phyloP scores from a whole-genome alignment of 2,329 filamentous ascomycete species.

The Colletotrichum camelliae region DNA sequence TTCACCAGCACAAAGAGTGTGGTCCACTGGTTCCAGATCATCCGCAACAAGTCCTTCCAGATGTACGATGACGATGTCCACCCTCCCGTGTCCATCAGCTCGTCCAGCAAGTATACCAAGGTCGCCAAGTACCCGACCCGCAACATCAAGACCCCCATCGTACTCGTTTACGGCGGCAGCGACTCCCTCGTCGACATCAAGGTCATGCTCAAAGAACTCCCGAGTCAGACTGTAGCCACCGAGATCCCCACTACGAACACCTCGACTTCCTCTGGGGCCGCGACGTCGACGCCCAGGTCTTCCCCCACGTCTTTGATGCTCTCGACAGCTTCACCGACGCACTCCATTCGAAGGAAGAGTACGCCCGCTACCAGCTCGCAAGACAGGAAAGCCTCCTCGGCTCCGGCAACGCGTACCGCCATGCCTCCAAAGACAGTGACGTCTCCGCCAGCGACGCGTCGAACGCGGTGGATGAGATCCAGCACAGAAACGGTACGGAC shows the following conservation, averaged over 20 bases:
- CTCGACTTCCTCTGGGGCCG: constrained; percentile 95
- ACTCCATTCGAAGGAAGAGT: constrained; percentile 65
- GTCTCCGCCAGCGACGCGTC: constrained; percentile 24
- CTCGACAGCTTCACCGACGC: constrained; percentile 73
- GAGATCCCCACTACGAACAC: constrained; percentile 93
- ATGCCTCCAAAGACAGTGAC: constrained; percentile 32
- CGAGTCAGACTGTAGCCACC: constrained; percentile 81
- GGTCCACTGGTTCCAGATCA: constrained; percentile 99
- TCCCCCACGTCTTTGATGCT: constrained; percentile 90
- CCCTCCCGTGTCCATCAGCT: constrained; percentile 73
- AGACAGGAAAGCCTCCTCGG: constrained; percentile 56
- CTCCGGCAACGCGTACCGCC: constrained; percentile 34
- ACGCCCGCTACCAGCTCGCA: constrained; percentile 59
- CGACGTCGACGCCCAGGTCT: constrained; percentile 84
- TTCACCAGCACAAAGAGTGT: constrained; percentile 97
- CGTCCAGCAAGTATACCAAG: constrained; percentile 86
- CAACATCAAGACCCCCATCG: constrained; percentile 95
- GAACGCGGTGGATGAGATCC: not conserved
- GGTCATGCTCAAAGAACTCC: constrained; percentile 89
- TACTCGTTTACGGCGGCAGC: constrained; percentile 90
- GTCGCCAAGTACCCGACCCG: constrained; percentile 95
- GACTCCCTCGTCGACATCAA: constrained; percentile 95
- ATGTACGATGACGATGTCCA: constrained; percentile 98
- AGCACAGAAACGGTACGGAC: constrained; percentile 4
- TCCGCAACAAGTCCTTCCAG: constrained; percentile 93